phyloP scores from a whole-genome alignment of 345 rosid genomes.

The Triadica sebifera region DNA sequence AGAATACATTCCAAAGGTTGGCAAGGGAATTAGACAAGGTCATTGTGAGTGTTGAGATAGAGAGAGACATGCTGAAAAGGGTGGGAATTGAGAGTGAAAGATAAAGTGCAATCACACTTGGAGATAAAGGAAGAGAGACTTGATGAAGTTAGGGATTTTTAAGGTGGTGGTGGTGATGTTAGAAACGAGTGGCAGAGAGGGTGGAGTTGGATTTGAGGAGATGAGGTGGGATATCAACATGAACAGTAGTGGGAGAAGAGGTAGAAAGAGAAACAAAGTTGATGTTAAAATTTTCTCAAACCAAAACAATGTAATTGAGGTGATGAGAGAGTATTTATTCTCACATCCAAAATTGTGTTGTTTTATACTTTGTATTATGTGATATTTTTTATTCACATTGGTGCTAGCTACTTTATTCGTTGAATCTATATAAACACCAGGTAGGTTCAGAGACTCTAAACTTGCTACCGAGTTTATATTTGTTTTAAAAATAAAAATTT shows the following conservation, averaged over 20 bases:
- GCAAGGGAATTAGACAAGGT: conserved; percentile 96
- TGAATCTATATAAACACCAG: too few relatives aligned
- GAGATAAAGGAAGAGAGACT: conserved; percentile 79
- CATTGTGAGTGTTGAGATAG: conserved; percentile 91
- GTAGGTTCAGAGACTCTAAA: too few relatives aligned
- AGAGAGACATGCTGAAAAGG: conserved; percentile 58
- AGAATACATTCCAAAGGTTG: conserved; percentile 87
- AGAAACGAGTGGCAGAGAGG: conserved; percentile 75
- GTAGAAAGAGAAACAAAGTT: conserved; percentile 24
- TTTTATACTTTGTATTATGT: too few relatives aligned
- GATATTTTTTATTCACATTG: too few relatives aligned
- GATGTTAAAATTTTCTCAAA: too few relatives aligned
- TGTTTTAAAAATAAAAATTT: too few relatives aligned
- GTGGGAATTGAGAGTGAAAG: conserved; percentile 49
- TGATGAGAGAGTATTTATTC: too few relatives aligned
- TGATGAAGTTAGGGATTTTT: conserved; percentile 41
- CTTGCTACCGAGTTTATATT: too few relatives aligned
- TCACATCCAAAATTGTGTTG: too few relatives aligned
- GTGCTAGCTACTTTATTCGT: too few relatives aligned
- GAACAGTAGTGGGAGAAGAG: conserved; percentile 59
- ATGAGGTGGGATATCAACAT: conserved; percentile 56
- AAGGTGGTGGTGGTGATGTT: conserved; percentile 37
- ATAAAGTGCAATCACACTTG: conserved; percentile 84
- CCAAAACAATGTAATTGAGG: too few relatives aligned
- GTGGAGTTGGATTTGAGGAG: conserved; percentile 75